phyloP scores from a whole-genome alignment of 306 rosid species.

The Pyrus bretschneideri region DNA sequence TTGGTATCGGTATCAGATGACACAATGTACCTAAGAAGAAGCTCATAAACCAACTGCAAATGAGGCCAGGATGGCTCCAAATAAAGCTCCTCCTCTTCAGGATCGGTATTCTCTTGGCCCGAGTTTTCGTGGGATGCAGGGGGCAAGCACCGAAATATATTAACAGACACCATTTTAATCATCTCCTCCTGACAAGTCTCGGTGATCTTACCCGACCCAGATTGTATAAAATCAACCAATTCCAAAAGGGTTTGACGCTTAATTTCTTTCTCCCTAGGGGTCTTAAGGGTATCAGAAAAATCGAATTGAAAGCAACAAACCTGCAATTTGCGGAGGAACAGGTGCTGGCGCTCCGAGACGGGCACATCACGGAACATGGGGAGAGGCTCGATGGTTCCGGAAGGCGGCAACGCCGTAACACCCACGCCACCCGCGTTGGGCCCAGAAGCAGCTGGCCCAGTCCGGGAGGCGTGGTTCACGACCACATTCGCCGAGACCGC shows the following conservation, averaged over 20 bases:
- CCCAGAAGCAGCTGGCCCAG: constrained; percentile 27
- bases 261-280: constrained; percentile 76
- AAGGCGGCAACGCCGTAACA: constrained; percentile 22
- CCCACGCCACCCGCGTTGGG: constrained; percentile 10
- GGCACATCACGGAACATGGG: constrained; percentile 69
- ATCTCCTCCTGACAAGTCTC: constrained; percentile 87
- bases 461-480: constrained; percentile 68
- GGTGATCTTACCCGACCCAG: constrained; percentile 80
- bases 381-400: constrained; percentile 59
- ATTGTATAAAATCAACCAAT: constrained; percentile 79
- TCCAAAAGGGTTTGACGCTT: constrained; percentile 78
- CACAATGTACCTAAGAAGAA: constrained; percentile 79
- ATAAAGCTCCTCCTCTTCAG: constrained; percentile 83
- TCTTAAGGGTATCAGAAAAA: constrained; percentile 67
- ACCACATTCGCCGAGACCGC: constrained; percentile 41
- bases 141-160: constrained; percentile 82
- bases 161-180: constrained; percentile 79
- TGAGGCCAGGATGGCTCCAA: constrained; percentile 92
- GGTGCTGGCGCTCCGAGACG: constrained; percentile 50
- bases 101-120: constrained; percentile 68
- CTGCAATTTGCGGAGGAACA: constrained; percentile 64
- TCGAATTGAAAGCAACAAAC: constrained; percentile 66
- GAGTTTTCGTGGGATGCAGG: constrained; percentile 83
- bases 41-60: constrained; percentile 87
- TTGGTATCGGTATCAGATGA: constrained; percentile 91